Percentiles rank a stretch among this genome's conserved stretches.
These are phyloP conservation scores for Hibiscus trionum DNA, from an alignment of 345 rosid species.

Conservation along the genomic window DNA sequence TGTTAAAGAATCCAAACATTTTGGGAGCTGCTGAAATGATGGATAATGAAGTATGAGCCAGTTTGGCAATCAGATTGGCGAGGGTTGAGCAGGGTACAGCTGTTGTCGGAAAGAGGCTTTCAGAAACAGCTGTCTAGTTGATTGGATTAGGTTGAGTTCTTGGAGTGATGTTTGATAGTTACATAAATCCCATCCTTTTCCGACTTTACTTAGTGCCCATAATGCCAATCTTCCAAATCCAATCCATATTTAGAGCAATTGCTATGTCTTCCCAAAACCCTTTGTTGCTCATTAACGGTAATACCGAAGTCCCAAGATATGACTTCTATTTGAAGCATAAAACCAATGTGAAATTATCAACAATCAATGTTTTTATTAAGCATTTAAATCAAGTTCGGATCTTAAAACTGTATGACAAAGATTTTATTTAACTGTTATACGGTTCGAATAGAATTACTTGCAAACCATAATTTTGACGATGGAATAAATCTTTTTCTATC, in stretches of 20 bases:
- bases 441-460: too few species aligned
- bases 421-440: too few species aligned
- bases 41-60: not conserved
- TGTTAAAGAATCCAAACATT: not conserved
- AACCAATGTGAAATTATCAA: too few species aligned
- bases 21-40: not conserved
- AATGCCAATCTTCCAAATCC: not conserved
- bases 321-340: too few species aligned
- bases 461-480: too few species aligned
- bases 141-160: not conserved
- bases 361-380: too few species aligned
- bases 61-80: not conserved
- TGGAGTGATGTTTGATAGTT: not conserved
- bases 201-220: not conserved
- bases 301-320: too few species aligned
- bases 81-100: not conserved
- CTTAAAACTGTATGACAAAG: too few species aligned
- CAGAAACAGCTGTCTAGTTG: not conserved
- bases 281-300: too few species aligned
- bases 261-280: too few species aligned
- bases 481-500: too few species aligned
- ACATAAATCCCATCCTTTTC: not conserved
- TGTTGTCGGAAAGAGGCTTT: not conserved
- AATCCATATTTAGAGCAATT: not conserved
- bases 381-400: too few species aligned